These are phyloP conservation scores for Epichloe glyceriae DNA, from an alignment of 2,329 filamentous ascomycete species.

Conservation along the genomic window DNA sequence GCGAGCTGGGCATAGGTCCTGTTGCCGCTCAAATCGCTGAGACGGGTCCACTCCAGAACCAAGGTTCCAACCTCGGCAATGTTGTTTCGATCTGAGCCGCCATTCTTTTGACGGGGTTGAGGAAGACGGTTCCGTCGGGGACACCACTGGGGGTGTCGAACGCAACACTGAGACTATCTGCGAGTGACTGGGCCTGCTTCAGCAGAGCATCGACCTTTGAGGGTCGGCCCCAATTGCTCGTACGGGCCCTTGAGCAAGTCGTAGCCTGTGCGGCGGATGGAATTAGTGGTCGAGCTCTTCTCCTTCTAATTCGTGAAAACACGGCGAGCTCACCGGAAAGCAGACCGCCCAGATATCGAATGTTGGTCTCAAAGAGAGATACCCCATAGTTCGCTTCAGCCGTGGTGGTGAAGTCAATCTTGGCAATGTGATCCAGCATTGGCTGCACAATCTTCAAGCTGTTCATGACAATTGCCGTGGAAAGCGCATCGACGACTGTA, in stretches of 20 bases:
- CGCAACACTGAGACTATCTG: slow-evolving; percentile 60
- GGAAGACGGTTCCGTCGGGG: slow-evolving; percentile 55
- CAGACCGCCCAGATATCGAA: slow-evolving; percentile 73
- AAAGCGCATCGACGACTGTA: slow-evolving; percentile 67
- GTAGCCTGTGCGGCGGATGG: slow-evolving; percentile 32
- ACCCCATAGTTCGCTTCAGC: slow-evolving; percentile 32
- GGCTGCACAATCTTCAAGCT: slow-evolving; percentile 52
- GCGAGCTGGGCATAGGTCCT: slow-evolving; percentile 51
- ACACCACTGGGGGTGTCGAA: slow-evolving; percentile 68
- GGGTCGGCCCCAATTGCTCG: slow-evolving; percentile 28
- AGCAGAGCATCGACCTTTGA: slow-evolving; percentile 45
- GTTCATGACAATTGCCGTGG: slow-evolving; percentile 67
- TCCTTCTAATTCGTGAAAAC: not conserved
- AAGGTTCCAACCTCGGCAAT: slow-evolving; percentile 67
- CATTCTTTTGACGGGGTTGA: slow-evolving; percentile 37
- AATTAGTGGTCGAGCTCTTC: not conserved
- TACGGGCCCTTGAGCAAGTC: slow-evolving; percentile 61
- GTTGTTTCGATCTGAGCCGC: slow-evolving; percentile 47
- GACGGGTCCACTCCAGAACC: slow-evolving; percentile 71
- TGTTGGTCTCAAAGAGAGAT: slow-evolving; percentile 81
- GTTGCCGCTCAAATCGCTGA: slow-evolving; percentile 64
- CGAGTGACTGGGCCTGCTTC: slow-evolving; percentile 53
- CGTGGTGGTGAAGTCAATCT: slow-evolving; percentile 57
- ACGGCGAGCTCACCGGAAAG: slow-evolving; percentile 44
- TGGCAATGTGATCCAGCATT: slow-evolving; percentile 58